These are phyloP conservation scores for Cantharellus cinnabarinus DNA, from an alignment of 768 basidiomycete species.

Conservation along the genomic window DNA sequence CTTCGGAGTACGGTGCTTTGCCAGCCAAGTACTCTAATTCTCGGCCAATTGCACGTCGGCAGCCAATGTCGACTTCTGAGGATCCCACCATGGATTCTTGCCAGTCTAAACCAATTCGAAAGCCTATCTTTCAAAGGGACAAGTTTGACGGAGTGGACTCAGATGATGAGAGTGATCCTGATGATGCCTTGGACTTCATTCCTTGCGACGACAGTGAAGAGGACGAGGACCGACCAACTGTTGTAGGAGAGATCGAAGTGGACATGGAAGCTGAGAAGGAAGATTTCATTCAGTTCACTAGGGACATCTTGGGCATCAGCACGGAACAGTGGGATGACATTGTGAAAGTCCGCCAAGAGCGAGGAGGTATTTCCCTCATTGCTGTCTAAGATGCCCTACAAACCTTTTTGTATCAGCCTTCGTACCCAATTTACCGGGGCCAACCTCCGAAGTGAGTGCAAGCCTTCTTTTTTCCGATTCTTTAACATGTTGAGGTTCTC, in stretches of 20 bases:
- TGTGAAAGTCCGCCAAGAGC: conserved; percentile 45
- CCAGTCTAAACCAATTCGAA: conserved; percentile 32
- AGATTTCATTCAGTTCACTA: conserved; percentile 88
- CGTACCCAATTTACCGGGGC: background rate
- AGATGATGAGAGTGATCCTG: conserved; percentile 55
- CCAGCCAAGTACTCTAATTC: conserved; percentile 30
- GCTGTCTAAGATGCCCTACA: too few relatives aligned
- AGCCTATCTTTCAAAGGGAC: conserved; percentile 63
- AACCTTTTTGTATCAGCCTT: background rate
- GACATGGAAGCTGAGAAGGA: conserved; percentile 88
- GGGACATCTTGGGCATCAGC: conserved; percentile 73
- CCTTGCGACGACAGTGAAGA: conserved; percentile 28
- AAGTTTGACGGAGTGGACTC: conserved; percentile 84
- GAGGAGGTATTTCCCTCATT: conserved; percentile 47
- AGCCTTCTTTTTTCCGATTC: background rate
- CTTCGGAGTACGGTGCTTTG: conserved; percentile 81
- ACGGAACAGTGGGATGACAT: conserved; percentile 86
- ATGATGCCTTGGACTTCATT: conserved; percentile 11
- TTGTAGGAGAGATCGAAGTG: conserved; percentile 67
- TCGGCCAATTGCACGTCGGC: background rate
- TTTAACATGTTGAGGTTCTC: background rate
- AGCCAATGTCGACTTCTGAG: background rate
- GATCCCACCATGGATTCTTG: conserved; percentile 6
- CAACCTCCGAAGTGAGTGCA: too few relatives aligned
- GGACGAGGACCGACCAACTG: conserved; percentile 59